A percentile compares a stretch with the other conserved stretches of the same genome.
phyloP scores from a whole-genome alignment of 2,329 filamentous ascomycete genomes.

The Fusarium sp. region DNA sequence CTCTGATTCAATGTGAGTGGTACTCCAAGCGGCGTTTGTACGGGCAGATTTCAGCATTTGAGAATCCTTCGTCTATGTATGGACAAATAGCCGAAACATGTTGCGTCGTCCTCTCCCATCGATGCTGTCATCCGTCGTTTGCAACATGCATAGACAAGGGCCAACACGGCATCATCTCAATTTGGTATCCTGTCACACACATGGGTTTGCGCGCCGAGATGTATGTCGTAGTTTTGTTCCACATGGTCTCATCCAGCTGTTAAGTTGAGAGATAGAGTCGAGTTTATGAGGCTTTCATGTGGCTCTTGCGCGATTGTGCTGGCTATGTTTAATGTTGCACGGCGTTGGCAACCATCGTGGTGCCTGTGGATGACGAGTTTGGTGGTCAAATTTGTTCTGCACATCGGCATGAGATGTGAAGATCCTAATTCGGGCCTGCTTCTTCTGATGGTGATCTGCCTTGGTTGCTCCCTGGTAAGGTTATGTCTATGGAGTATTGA shows the following conservation, averaged over 20 bases:
- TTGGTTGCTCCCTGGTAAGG: not conserved
- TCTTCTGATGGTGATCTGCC: not conserved
- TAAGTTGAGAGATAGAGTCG: not conserved
- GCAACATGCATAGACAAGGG: constrained; percentile 22
- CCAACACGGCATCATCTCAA: constrained; percentile 21
- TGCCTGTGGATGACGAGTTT: not conserved
- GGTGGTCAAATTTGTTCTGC: constrained; percentile 22
- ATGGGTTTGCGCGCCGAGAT: constrained; percentile 19
- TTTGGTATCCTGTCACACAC: constrained; percentile 19
- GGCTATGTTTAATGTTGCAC: constrained; percentile 15
- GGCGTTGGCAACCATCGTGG: constrained; percentile 7
- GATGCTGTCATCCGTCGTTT: constrained; percentile 22
- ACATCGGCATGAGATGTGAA: constrained; percentile 20
- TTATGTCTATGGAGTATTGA: not conserved
- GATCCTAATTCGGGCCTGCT: constrained; percentile 20
- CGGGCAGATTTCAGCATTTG: constrained; percentile 11
- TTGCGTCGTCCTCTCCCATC: constrained; percentile 24
- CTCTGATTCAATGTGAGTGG: constrained; percentile 2
- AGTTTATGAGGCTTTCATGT: constrained; percentile 8
- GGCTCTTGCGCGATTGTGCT: not conserved
- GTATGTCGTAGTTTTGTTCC: constrained; percentile 2
- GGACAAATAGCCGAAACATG: constrained; percentile 39
- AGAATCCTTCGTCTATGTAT: constrained; percentile 27
- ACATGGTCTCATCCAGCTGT: constrained; percentile 1
- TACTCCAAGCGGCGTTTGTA: constrained; percentile 13